Evolutionary conservation across 208 protist genomes (phyloP), one percentile per base, ranked within the genome.

Genomic region (Herpetomonas tarakana): DNA sequence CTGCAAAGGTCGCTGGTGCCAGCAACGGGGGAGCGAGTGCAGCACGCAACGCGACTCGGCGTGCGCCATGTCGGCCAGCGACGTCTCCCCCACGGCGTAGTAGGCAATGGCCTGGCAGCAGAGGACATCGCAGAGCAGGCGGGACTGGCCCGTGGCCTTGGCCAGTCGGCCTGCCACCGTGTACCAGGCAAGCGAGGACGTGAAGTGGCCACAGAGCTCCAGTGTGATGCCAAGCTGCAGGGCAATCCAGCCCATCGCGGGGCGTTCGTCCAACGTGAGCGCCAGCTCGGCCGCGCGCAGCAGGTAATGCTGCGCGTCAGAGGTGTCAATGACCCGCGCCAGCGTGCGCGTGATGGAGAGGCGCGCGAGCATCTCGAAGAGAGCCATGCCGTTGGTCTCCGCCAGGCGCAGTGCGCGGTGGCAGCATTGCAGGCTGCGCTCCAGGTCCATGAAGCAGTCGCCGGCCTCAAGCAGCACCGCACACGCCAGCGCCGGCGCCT

Each of bases 191-290:
- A 86, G 57, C 2, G 71, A 76, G 11, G 78, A 58, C 1, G 74
- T 41, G 44, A 86, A 86, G 24, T 56, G 30, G 29, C 79, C 79
- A 2, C 51, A 69, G 22, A 86, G 67, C 57, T 86, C 74, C 44
- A 81, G 71, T 28, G 79, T 82, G 22, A 86, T 71, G 57, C 74
- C 79, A 50, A 86, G 64, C 46, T 82, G 74, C 69, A 81, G 64
- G 24, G 74, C 71, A 24, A 81, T 68, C 72, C 74, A 86, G 4
- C 75, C 79, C 4, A 81, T 68, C n/a, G 73, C 72, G 2, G 55
- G 56, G 29, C 59, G 56, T 57, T 86, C 79, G 19, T 19, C 11
- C 19, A 54, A 31, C 14, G 19, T 14, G 25, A 82, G 68, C 6
- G 79, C 79, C 25, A 82, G 66, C 31, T 26, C 52, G 21, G 66